Conservation (phyloP, 2,329 filamentous ascomycete genomes). For the Alternaria ventricosa region DNA sequence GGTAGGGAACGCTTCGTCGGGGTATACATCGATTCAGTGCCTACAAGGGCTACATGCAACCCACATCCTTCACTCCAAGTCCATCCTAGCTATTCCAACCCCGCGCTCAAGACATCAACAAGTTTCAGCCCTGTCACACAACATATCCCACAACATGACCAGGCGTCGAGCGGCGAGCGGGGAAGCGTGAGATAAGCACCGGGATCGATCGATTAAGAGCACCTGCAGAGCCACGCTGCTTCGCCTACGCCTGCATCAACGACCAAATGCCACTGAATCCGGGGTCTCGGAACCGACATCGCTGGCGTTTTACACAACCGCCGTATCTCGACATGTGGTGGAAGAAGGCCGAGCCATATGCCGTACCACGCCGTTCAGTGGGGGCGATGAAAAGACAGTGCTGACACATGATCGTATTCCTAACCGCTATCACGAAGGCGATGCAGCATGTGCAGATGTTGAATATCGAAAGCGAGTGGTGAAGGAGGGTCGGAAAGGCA, state of each 20-base stretch:
- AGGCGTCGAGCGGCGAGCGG: background rate
- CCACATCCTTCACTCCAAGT: too few species aligned
- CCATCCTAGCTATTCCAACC: background rate
- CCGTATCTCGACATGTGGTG: background rate
- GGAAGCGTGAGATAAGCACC: background rate
- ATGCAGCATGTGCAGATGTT: conserved; percentile 1
- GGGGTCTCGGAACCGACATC: background rate
- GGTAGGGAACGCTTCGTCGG: background rate
- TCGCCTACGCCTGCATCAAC: background rate
- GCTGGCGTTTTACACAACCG: background rate
- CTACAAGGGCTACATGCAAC: background rate
- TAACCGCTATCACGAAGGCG: background rate
- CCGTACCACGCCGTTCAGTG: background rate
- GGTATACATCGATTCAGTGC: too few species aligned
- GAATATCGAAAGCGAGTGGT: background rate
- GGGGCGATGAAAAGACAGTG: background rate
- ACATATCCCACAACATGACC: conserved; percentile 5
- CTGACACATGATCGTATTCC: background rate
- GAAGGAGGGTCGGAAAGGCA: conserved; percentile 8
- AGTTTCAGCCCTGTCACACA: conserved; percentile 23
- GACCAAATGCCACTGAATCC: background rate
- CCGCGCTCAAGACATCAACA: conserved; percentile 8
- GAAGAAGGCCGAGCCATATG: background rate
- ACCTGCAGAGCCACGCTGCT: background rate
- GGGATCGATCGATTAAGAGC: background rate